These are phyloP conservation scores for Lactifluus piperatus DNA, from an alignment of 768 basidiomycete species.

Conservation along the genomic window DNA sequence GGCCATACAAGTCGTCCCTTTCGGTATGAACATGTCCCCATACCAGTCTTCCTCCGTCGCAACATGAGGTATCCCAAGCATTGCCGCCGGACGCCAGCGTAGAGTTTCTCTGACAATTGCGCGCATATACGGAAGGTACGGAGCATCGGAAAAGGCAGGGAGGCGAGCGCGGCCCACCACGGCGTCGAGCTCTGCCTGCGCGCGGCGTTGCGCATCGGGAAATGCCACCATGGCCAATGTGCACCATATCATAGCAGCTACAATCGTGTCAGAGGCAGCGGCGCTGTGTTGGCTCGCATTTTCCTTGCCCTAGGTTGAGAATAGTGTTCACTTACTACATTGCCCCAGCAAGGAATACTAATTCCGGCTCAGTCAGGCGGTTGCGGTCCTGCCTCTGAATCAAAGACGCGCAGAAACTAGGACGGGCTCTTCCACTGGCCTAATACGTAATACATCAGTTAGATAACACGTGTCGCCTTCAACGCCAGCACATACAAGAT, in stretches of 20 bases:
- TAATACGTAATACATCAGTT: neutral
- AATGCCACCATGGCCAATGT: constrained; percentile 16
- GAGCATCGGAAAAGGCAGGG: constrained; percentile 17
- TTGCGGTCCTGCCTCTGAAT: neutral
- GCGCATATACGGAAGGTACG: constrained; percentile 14
- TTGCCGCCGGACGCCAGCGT: constrained; percentile 1
- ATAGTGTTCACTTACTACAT: neutral
- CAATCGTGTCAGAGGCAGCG: constrained; percentile 10
- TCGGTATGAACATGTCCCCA: constrained; percentile 26
- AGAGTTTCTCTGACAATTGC: neutral
- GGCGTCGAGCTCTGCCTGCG: constrained; percentile 18
- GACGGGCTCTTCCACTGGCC: neutral
- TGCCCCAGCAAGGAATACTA: neutral
- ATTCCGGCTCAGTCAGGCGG: neutral
- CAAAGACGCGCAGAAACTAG: constrained; percentile 5
- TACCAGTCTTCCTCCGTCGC: constrained; percentile 23
- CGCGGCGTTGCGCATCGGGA: constrained; percentile 11
- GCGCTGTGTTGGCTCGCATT: neutral
- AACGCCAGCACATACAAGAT: neutral
- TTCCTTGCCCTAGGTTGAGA: neutral
- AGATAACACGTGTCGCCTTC: neutral
- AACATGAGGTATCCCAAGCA: neutral
- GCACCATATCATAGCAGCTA: constrained; percentile 2
- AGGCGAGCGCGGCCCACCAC: constrained; percentile 17
- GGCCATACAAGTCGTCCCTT: constrained; percentile 27